phyloP scores from a whole-genome alignment of 176 grass and related monocot genomes.

The Hsuehochloa calcarea region DNA sequence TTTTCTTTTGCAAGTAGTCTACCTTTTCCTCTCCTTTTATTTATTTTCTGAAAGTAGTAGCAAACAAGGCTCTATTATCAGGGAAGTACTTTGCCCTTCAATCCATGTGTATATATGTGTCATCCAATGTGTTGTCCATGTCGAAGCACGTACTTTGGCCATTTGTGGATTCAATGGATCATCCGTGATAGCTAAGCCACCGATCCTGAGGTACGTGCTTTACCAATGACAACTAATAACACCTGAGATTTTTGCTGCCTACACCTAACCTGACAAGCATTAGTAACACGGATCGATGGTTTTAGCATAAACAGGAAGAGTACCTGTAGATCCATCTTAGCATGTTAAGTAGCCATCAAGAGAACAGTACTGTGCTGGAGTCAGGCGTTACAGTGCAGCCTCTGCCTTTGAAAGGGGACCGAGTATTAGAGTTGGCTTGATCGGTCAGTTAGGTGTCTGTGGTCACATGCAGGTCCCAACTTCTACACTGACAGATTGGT shows the following conservation, averaged over 20 bases:
- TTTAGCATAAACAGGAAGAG: background rate
- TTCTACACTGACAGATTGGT: constrained; percentile 8
- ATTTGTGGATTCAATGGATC: constrained; percentile 14
- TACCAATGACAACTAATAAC: background rate
- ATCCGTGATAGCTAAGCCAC: background rate
- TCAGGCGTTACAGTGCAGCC: constrained; percentile 19
- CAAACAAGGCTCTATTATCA: background rate
- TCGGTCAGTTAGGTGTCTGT: constrained; percentile 34
- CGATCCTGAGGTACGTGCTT: background rate
- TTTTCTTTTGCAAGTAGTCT: constrained; percentile 22
- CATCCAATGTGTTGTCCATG: constrained; percentile 20
- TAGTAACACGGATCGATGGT: background rate
- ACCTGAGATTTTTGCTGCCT: background rate
- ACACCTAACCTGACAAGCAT: background rate
- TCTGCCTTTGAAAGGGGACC: constrained; percentile 21
- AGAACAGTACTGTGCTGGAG: constrained; percentile 25
- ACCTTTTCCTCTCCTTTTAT: background rate
- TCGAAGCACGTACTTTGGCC: background rate
- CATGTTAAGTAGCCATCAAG: background rate
- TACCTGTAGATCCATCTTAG: background rate
- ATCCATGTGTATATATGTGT: constrained; percentile 6
- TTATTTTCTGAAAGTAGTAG: constrained; percentile 13
- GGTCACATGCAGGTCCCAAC: constrained; percentile 23
- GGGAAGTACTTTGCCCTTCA: background rate
- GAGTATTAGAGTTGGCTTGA: constrained; percentile 20